Base-by-base conservation (phyloP, 495 filamentous ascomycete species). In the Baudoinia panamericana region DNA sequence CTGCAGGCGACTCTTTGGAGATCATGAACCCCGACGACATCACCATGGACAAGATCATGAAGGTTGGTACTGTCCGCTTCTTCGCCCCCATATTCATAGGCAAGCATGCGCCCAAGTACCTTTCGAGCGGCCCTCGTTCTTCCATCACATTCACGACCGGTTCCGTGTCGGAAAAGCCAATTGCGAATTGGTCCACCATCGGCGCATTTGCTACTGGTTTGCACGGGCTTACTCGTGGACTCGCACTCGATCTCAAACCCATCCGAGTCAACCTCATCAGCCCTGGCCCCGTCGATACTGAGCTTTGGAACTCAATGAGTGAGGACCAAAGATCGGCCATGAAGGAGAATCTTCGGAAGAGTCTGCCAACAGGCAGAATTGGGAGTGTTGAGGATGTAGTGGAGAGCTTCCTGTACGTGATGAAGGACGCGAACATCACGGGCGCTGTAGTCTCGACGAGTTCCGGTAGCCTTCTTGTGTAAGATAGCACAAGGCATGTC, bases 61-160 rank as follows among this genome's bases (percentile, higher is more conserved):
- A 57, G n/a, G 54, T 50, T 1, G 59, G 52, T 24, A 56, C 54
- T 33, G 46, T 59, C 13, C 53, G 59, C 18, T 59, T 59, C 56
- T 51, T 59, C 40, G 50, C 43, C 16, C 52, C 59, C 0, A 27
- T 62, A 26, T 13, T 62, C 5, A 9, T 56, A 12, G 56, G 39
- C 12, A 60, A 60, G 41, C 47, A 48, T 34, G 33, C 51, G 1
- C 30, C 43, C 11, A 22, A 25, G 5, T 50, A 57, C 43, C 36
- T 62, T 17, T 6, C n/a, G 1, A 9, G 20, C 1, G 46, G 46
- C 16, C 50, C 43, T 12, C 30, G 20, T 3, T 49, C 47, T 24
- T 48, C 39, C 18, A 42, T 61, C 27, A 56, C 48, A 2, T 43
- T 62, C 5, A 62, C 59, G 13, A 56, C 54, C 1, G 59, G 59